Evolutionary conservation across 495 filamentous ascomycete species (phyloP).

Genomic region (Pyrenula aspistea): DNA sequence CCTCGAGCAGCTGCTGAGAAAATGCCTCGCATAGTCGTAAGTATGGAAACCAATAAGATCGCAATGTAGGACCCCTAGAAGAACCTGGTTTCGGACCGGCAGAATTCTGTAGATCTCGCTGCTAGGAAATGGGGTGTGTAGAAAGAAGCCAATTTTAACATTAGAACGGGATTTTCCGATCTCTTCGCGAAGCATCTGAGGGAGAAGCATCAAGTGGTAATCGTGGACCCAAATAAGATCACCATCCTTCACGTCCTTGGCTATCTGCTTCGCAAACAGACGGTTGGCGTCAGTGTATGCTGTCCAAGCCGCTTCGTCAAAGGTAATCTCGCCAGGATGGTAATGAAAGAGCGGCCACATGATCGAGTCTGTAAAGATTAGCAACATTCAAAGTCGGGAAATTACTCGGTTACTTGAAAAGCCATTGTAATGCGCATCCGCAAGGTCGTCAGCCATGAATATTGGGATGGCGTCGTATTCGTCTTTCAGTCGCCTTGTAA

Average conservation of each 20-base stretch:
- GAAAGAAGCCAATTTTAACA: constrained; percentile 92
- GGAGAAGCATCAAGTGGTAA: constrained; percentile 94
- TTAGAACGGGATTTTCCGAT: constrained; percentile 63
- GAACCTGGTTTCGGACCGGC: constrained; percentile 78
- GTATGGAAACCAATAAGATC: constrained; percentile 96
- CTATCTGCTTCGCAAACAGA: constrained; percentile 72
- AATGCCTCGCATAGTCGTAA: constrained; percentile 91
- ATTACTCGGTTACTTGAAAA: constrained; percentile 58
- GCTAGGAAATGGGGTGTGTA: constrained; percentile 96
- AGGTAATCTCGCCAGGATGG: constrained; percentile 93
- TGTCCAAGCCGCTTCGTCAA: constrained; percentile 86
- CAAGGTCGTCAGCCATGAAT: constrained; percentile 67
- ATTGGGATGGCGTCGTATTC: constrained; percentile 65
- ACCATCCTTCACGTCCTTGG: constrained; percentile 72
- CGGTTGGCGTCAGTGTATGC: constrained; percentile 87
- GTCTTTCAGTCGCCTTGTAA: constrained; percentile 56
- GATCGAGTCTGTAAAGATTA: constrained; percentile 59
- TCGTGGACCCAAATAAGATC: constrained; percentile 97
- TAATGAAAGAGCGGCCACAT: constrained; percentile 98
- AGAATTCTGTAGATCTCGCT: constrained; percentile 94
- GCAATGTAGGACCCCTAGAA: constrained; percentile 76
- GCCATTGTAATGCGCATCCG: constrained; percentile 75
- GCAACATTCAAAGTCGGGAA: neutral
- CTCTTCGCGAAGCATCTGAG: constrained; percentile 84
- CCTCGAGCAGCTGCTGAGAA: constrained; percentile 81